Base-by-base conservation (phyloP, 306 rosid species). In the Rosa lucieae region DNA sequence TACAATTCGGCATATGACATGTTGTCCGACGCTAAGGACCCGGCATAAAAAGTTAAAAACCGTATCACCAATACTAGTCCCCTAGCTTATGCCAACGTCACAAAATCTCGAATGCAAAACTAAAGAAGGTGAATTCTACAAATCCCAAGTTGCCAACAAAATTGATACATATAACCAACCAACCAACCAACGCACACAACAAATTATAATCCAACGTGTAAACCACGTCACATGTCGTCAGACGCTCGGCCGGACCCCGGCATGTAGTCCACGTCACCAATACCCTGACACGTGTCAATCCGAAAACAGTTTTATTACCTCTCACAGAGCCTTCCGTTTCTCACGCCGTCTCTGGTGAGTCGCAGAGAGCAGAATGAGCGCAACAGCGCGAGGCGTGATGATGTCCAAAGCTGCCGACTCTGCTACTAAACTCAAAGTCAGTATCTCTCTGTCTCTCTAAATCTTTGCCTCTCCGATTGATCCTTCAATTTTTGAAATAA, bases 401-500 rank as follows among this genome's bases (percentile, higher is more conserved):
- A 89, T 80, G 56, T 85, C 93, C 91, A 87, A 84, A 78, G 87
- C 92, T 11, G 66, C 80, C 65, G 95, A 94, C 82, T 84, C 91
- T 78, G 80, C 84, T 42, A 52, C 75, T 62, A 76, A 81, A 73
- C 80, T 74, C 78, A 81, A 79, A 72, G 97, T 94, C 76, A 80
- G 97, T 86, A 21, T 76, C 61, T 75, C 77, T 58, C 29, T 26
- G 1, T 26, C 55, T 79, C 10, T 49, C 55, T 44, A 0, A 8
- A 44, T 44, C 11, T 49, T 1, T 49, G 1, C 20, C 55, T 14
- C 59, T 53, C 21, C 2, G 2, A 5, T 15, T 51, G 2, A 15
- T 5, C 8, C n/a, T 17, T 53, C 21, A 53, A 5, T 17, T 53
- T 6, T 73, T 8, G 5, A 3, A 52, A 20, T 18, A 3, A 53